These are phyloP conservation scores for Salix dunnii DNA, from an alignment of 345 rosid genomes.

Conservation along the genomic window DNA sequence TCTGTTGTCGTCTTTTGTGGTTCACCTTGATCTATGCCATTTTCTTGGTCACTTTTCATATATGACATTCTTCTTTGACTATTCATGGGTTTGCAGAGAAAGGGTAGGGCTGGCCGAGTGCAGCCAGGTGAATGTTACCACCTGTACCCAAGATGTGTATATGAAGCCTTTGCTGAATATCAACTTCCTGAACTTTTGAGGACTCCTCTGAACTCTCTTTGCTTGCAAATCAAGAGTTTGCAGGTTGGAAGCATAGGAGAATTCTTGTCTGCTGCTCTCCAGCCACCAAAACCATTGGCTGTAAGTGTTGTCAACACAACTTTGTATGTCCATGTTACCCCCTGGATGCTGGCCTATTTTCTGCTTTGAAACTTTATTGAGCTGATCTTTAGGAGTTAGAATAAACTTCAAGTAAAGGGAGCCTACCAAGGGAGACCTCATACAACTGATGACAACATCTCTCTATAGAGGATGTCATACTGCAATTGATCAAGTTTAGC, in stretches of 20 bases:
- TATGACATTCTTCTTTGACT: not conserved
- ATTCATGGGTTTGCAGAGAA: slow-evolving; percentile 53
- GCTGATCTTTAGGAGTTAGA: not conserved
- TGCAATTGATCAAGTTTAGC: not conserved
- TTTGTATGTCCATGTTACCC: not conserved
- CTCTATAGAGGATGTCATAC: not conserved
- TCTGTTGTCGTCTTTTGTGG: slow-evolving; percentile 3
- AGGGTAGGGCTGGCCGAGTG: slow-evolving; percentile 97
- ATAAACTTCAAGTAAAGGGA: not conserved
- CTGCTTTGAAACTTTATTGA: not conserved
- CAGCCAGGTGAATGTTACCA: slow-evolving; percentile 96
- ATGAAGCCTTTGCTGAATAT: slow-evolving; percentile 92
- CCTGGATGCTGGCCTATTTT: not conserved
- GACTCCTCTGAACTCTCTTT: slow-evolving; percentile 97
- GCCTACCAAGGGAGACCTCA: not conserved
- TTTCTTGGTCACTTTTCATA: not conserved
- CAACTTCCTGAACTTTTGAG: slow-evolving; percentile 98
- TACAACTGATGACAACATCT: not conserved
- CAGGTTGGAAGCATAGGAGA: slow-evolving; percentile 85
- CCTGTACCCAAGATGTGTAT: slow-evolving; percentile 81
- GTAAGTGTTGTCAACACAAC: slow-evolving; percentile 47
- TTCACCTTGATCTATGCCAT: slow-evolving; percentile 6
- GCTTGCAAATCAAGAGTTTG: slow-evolving; percentile 97
- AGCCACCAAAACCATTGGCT: slow-evolving; percentile 83
- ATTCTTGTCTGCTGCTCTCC: slow-evolving; percentile 92